Conservation (phyloP, 176 grass and related monocot genomes). For the Pontederia crassipes region DNA sequence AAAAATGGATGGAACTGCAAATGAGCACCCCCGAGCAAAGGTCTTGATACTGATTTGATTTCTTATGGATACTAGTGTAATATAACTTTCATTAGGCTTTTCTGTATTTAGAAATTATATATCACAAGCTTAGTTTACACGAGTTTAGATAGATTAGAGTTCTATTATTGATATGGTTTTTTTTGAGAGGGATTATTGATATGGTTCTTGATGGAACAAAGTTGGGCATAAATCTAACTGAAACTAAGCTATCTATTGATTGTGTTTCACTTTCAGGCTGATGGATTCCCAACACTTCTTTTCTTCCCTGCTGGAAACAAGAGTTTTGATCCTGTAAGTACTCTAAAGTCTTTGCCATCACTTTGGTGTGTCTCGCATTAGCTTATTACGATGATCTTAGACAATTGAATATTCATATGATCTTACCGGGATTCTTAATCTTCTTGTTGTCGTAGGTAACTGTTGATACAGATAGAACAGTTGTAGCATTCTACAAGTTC, state of each 20-base stretch:
- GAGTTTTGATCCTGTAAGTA: constrained; percentile 86
- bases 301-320: constrained; percentile 95
- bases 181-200: too few relatives aligned
- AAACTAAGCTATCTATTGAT: constrained; percentile 12
- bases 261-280: constrained; percentile 66
- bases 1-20: constrained; percentile 91
- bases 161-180: background rate
- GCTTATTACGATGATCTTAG: background rate
- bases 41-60: constrained; percentile 24
- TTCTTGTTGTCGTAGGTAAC: constrained; percentile 32
- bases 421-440: background rate
- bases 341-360: background rate
- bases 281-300: constrained; percentile 85
- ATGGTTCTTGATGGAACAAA: background rate
- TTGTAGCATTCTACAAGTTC: constrained; percentile 87
- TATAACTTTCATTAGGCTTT: constrained; percentile 7
- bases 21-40: constrained; percentile 81
- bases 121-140: background rate
- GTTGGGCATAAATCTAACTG: background rate
- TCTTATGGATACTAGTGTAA: constrained; percentile 5
- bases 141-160: background rate
- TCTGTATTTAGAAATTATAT: constrained; percentile 1
- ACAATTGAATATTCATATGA: constrained; percentile 1
- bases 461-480: constrained; percentile 60
- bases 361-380: background rate